Evolutionary conservation across 768 basidiomycete species (phyloP), one percentile per base, ranked within the genome.

Genomic region (Mrakia hoshinonis): DNA sequence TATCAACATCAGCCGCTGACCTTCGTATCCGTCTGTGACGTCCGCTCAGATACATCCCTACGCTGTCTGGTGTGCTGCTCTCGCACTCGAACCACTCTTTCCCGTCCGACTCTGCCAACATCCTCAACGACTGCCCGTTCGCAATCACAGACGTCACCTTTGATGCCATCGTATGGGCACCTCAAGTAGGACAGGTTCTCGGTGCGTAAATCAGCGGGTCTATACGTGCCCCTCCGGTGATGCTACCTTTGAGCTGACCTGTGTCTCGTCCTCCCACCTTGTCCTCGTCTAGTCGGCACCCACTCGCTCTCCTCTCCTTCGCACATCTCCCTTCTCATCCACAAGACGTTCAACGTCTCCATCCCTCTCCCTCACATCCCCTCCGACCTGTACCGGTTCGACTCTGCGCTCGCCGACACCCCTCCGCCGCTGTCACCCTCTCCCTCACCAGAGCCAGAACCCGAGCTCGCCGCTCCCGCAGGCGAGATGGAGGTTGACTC

Each of bases 291-390:
- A 94, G 93, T 84, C 70, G 93, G 91, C n/a, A 89, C 86, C 76
- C 84, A 96, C 65, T 94, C 86, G 76, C 82, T 96, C 24, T 93
- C 85, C 75, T 95, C 93, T 2, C 92, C 92, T 0, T 92, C 94
- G 77, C 94, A 97, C 76, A 83, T 96, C 67, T 91, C 92, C 1
- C 83, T 97, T 20, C 89, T 97, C 43, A 83, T 93, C 3, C 90
- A 93, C 75, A 86, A 87, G 31, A 96, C 91, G 7, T 97, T 96
- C 83, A 97, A 97, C 79, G 89, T 90, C 22, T 94, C 94, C 24
- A 93, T 97, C 79, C 93, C 94, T 2, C 86, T 89, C 69, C 86
- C 90, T 77, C 92, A 96, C 78, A 92, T 97, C 74, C 90, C 91
- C 3, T 82, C 81, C 34, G 87, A 89, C 39, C 79, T 84, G 72